Evolutionary conservation across 2,329 filamentous ascomycete species (phyloP), one percentile per base, ranked within the genome.

Genomic region (Exophiala oligosperma): DNA sequence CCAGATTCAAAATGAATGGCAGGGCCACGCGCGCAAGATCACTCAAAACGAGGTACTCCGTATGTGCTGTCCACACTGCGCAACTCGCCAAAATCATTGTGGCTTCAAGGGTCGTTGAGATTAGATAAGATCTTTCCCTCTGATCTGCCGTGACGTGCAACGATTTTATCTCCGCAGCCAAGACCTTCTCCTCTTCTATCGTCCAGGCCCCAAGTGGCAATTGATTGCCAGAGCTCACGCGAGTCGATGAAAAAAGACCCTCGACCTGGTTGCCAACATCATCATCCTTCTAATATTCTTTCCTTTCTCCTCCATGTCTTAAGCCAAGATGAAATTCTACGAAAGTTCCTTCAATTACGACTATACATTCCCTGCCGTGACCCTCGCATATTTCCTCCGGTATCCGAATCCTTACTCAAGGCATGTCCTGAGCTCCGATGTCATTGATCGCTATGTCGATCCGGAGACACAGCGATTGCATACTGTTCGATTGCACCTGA

Each of bases 401-500:
- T 88, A 88, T 68, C 85, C 85, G 1, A 88, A 88, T 67, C 85
- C 85, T 28, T 87, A 86, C 74, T 82, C 81, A 51, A 81, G 78
- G 58, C 85, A 88, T 76, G 85, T 88, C 64, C 76, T 86, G 64
- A 84, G 82, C 51, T 86, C 84, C 67, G 85, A 88, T 75, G 84
- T 85, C 70, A 86, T 88, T 70, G 79, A 83, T 61, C 83, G 84
- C 55, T 77, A 79, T 72, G 83, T 84, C 71, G 84, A 87, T 67
- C 79, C 84, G 2, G 73, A 74, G 26, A 85, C 82, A 2, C 77
- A 84, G 62, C 81, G 81, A 41, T 76, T 88, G 26, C 84, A 84
- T 51, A 87, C 85, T 12, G 79, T 81, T 11, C 79, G 85, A 26
- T 74, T 88, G 48, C 84, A 86, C 63, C 71, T 87, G 35, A 88